A percentile compares a stretch with the other conserved stretches of the same genome.
Conservation (phyloP, 2,329 filamentous ascomycete species). For the Colletotrichum sp. region DNA sequence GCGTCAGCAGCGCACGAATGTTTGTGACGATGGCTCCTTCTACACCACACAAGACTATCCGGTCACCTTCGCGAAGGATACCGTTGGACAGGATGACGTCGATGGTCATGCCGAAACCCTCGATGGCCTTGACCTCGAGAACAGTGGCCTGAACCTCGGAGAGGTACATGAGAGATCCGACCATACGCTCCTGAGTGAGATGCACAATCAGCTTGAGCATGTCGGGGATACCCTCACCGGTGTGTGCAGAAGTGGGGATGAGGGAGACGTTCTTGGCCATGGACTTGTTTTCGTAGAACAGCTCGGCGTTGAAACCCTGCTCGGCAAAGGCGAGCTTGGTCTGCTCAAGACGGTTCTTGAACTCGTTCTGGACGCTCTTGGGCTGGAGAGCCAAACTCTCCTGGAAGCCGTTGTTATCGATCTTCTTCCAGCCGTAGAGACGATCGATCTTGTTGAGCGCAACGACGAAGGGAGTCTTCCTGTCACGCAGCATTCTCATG, state of each 20-base stretch:
- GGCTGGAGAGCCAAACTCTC: slow-evolving; percentile 90
- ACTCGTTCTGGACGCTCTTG: slow-evolving; percentile 93
- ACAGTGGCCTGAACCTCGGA: slow-evolving; percentile 98
- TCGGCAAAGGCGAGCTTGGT: slow-evolving; percentile 95
- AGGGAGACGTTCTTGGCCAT: slow-evolving; percentile 96
- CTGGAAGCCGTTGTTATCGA: slow-evolving; percentile 97
- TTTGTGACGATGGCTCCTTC: slow-evolving; percentile 96
- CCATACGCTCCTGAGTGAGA: slow-evolving; percentile 97
- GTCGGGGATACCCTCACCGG: slow-evolving; percentile 98
- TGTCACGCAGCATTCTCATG: slow-evolving; percentile 90
- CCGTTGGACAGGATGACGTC: slow-evolving; percentile 97
- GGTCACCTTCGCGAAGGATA: slow-evolving; percentile 91
- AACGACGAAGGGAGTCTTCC: slow-evolving; percentile 97
- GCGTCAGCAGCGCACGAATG: slow-evolving; percentile 91
- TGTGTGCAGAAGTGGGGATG: slow-evolving; percentile 95
- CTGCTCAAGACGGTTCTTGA: slow-evolving; percentile 85
- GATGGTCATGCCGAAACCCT: slow-evolving; percentile 98
- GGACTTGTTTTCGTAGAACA: slow-evolving; percentile 98
- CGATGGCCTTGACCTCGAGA: slow-evolving; percentile 98
- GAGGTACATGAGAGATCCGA: slow-evolving; percentile 95
- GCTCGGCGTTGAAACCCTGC: slow-evolving; percentile 96
- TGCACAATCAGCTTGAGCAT: slow-evolving; percentile 95
- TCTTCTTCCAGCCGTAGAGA: slow-evolving; percentile 98
- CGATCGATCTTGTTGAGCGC: slow-evolving; percentile 99
- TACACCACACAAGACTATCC: slow-evolving; percentile 94